These are phyloP conservation scores for Saccharomyces eubayanus DNA, from an alignment of 805 yeast genomes.

Conservation along the genomic window DNA sequence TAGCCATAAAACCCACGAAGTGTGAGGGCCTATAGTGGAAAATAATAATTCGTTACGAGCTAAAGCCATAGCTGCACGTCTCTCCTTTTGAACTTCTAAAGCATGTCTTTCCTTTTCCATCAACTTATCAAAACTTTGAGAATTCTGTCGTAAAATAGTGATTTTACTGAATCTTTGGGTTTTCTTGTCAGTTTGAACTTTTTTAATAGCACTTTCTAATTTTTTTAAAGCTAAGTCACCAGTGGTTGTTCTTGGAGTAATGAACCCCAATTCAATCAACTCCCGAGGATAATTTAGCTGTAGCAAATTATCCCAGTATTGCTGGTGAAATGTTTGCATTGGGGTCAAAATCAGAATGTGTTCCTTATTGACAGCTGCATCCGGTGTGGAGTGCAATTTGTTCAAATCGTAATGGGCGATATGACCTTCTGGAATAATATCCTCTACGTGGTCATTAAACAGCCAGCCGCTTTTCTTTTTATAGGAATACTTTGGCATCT, in stretches of 20 bases:
- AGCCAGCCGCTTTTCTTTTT: conserved; percentile 32
- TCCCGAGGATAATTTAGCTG: conserved; percentile 75
- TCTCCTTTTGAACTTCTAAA: conserved; percentile 70
- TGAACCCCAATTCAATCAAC: conserved; percentile 81
- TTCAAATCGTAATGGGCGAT: conserved; percentile 81
- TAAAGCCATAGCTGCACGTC: conserved; percentile 85
- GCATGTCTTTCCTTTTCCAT: conserved; percentile 88
- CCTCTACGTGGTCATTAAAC: conserved; percentile 44
- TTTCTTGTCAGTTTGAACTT: conserved; percentile 55
- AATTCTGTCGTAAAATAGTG: conserved; percentile 85
- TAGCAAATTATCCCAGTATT: conserved; percentile 80
- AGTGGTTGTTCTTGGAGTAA: conserved; percentile 70
- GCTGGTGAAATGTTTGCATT: conserved; percentile 74
- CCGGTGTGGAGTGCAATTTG: conserved; percentile 58
- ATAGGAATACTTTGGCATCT: conserved; percentile 42
- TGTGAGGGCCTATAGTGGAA: conserved; percentile 80
- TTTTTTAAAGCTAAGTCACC: conserved; percentile 73
- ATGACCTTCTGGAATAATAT: conserved; percentile 60
- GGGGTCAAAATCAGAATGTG: conserved; percentile 84
- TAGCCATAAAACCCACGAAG: conserved; percentile 94
- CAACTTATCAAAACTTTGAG: conserved; percentile 66
- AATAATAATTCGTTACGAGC: conserved; percentile 88
- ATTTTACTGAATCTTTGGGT: conserved; percentile 69
- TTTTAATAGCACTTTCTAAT: conserved; percentile 69
- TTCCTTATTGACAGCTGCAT: conserved; percentile 69